These are phyloP conservation scores for Stagonosporopsis chrysanthemi DNA, from an alignment of 2,329 filamentous ascomycete genomes.

Conservation along the genomic window DNA sequence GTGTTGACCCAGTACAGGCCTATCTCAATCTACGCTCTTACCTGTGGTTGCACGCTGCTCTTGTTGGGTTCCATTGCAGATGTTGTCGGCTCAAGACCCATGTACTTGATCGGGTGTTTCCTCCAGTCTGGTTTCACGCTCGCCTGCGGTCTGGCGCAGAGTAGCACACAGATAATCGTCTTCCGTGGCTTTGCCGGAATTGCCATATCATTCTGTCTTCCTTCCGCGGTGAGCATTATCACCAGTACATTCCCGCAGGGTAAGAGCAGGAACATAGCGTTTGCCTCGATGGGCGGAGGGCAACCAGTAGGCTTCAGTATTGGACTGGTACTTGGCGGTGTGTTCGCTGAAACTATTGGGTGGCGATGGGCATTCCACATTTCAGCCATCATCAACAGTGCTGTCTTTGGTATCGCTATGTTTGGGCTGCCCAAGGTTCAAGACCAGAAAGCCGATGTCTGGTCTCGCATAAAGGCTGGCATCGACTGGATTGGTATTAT, in stretches of 20 bases:
- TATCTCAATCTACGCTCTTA: conserved; percentile 51
- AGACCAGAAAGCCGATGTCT: conserved; percentile 34
- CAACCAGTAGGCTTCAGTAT: conserved; percentile 61
- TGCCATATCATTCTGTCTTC: conserved; percentile 57
- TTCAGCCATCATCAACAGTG: conserved; percentile 53
- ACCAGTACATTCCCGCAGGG: conserved; percentile 57
- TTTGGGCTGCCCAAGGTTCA: conserved; percentile 49
- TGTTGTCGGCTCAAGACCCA: conserved; percentile 56
- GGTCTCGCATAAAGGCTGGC: conserved; percentile 48
- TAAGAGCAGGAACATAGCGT: conserved; percentile 59
- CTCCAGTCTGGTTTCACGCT: conserved; percentile 56
- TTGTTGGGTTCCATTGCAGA: conserved; percentile 61
- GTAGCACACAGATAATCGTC: conserved; percentile 53
- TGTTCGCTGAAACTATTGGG: conserved; percentile 58
- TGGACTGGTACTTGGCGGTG: conserved; percentile 60
- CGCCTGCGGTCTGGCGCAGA: conserved; percentile 52
- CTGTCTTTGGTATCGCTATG: conserved; percentile 50
- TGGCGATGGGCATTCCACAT: conserved; percentile 63
- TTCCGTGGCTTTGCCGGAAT: conserved; percentile 58
- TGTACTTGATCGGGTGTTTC: conserved; percentile 58
- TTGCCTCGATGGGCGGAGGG: conserved; percentile 59
- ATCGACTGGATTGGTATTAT: conserved; percentile 63
- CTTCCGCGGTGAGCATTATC: conserved; percentile 59
- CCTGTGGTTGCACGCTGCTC: conserved; percentile 59
- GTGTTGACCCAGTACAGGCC: conserved; percentile 37